These are phyloP conservation scores for Apophysomyces sp. DNA, from an alignment of 371 early-diverging fungal genomes.

Conservation along the genomic window DNA sequence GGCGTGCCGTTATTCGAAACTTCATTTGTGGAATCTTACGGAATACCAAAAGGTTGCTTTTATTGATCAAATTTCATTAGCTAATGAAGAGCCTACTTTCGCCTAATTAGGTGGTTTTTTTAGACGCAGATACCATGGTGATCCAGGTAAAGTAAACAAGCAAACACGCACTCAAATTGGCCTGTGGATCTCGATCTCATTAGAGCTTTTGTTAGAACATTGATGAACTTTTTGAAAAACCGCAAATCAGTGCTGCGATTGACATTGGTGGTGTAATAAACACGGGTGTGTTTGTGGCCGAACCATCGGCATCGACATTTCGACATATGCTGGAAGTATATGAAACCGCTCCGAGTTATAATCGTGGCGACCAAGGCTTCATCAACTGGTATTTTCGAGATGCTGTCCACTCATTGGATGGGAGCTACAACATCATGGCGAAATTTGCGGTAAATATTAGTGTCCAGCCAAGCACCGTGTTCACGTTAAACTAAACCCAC, in stretches of 20 bases:
- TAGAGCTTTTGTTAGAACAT: slow-evolving; percentile 9
- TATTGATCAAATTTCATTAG: not conserved
- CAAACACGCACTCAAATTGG: not conserved
- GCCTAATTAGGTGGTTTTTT: slow-evolving; percentile 31
- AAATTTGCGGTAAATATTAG: slow-evolving; percentile 36
- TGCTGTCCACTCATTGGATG: slow-evolving; percentile 21
- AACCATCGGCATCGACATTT: slow-evolving; percentile 26
- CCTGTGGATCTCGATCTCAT: not conserved
- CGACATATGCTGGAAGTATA: slow-evolving; percentile 24
- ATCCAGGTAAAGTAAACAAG: slow-evolving; percentile 14
- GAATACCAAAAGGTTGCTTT: slow-evolving; percentile 30
- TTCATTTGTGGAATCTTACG: slow-evolving; percentile 33
- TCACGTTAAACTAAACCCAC: too few relatives aligned
- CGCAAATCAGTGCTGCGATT: slow-evolving; percentile 29
- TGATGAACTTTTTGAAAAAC: slow-evolving; percentile 32
- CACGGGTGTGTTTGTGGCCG: slow-evolving; percentile 37
- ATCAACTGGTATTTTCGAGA: slow-evolving; percentile 35
- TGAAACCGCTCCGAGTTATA: slow-evolving; percentile 29
- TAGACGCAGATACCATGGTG: slow-evolving; percentile 42
- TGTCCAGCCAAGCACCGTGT: too few relatives aligned
- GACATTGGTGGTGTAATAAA: slow-evolving; percentile 39
- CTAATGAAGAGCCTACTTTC: not conserved
- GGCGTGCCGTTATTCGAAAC: slow-evolving; percentile 39
- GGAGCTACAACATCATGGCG: slow-evolving; percentile 35
- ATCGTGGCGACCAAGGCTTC: slow-evolving; percentile 39